These are phyloP conservation scores for Oryza nivara DNA, from an alignment of 176 grass and related monocot species.

Conservation along the genomic window DNA sequence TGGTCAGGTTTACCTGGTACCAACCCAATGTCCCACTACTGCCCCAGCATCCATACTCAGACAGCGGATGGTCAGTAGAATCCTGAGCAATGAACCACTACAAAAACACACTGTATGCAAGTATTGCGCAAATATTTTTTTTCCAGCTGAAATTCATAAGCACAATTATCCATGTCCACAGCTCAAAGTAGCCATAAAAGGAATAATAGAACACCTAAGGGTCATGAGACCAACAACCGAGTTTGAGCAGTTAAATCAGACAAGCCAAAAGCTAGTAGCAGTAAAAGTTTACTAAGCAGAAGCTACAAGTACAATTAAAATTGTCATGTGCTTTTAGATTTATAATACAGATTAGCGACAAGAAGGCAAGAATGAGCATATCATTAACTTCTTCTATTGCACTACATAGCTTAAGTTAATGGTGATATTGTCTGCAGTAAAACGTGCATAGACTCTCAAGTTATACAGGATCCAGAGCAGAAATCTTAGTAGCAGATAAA, in stretches of 20 bases:
- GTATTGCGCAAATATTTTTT: slow-evolving; percentile 3
- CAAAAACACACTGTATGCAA: slow-evolving; percentile 28
- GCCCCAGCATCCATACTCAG: slow-evolving; percentile 3
- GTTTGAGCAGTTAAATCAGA: not conserved
- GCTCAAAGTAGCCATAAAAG: not conserved
- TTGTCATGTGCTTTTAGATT: slow-evolving; percentile 13
- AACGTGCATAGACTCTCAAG: not conserved
- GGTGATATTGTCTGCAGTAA: not conserved
- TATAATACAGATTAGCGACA: slow-evolving; percentile 9
- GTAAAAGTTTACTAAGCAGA: not conserved
- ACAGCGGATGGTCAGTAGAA: slow-evolving; percentile 17
- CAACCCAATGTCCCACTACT: slow-evolving; percentile 24
- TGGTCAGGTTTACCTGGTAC: slow-evolving; percentile 26
- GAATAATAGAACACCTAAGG: not conserved
- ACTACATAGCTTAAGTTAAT: not conserved
- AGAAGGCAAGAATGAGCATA: not conserved
- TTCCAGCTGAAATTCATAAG: slow-evolving; percentile 23
- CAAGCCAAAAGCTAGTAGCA: not conserved
- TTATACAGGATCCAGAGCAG: not conserved
- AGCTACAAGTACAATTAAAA: slow-evolving; percentile 1
- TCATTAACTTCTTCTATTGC: slow-evolving; percentile 15
- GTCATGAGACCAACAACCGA: not conserved
- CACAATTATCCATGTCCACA: slow-evolving; percentile 17
- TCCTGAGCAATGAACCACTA: slow-evolving; percentile 8
- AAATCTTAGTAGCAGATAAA: not conserved